A percentile compares a stretch with the other conserved stretches of the same genome.
These are phyloP conservation scores for Trypanosomatidae sp. DNA, from an alignment of 208 protist genomes.

Conservation along the genomic window DNA sequence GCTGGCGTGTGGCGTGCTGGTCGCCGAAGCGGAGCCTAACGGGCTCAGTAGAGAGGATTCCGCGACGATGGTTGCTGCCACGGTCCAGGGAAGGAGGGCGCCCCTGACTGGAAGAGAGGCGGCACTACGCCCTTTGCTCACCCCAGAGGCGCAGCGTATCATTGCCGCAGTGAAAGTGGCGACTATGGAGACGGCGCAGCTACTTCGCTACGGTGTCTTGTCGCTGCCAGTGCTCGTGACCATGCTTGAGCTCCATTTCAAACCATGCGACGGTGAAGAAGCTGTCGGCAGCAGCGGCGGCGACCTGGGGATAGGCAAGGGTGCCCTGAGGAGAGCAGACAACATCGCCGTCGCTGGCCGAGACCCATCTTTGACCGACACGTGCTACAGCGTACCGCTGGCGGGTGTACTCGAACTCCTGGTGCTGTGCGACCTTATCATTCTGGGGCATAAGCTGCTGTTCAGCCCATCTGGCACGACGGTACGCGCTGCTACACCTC, in stretches of 20 bases:
- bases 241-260: slow-evolving; percentile 24
- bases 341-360: background rate
- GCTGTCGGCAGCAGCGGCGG: background rate
- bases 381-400: slow-evolving; percentile 18
- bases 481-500: background rate
- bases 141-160: slow-evolving; percentile 12
- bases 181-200: slow-evolving; percentile 29
- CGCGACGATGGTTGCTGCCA: slow-evolving; percentile 2
- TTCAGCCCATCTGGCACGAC: slow-evolving; percentile 8
- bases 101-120: slow-evolving; percentile 3
- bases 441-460: slow-evolving; percentile 26
- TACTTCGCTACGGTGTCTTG: slow-evolving; percentile 26
- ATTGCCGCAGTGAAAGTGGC: slow-evolving; percentile 27
- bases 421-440: slow-evolving; percentile 25
- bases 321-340: background rate
- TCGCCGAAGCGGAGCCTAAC: slow-evolving; percentile 9
- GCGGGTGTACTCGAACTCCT: slow-evolving; percentile 27
- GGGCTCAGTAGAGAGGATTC: background rate
- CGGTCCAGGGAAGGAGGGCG: background rate
- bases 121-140: slow-evolving; percentile 16
- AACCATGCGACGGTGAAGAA: background rate
- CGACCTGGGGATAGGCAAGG: background rate
- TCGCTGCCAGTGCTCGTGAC: slow-evolving; percentile 18
- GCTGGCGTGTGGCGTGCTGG: slow-evolving; percentile 29
- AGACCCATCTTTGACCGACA: background rate